A percentile compares a stretch with the other conserved stretches of the same genome.
These are phyloP conservation scores for Exophiala xenobiotica DNA, from an alignment of 2,329 filamentous ascomycete genomes.

Conservation along the genomic window DNA sequence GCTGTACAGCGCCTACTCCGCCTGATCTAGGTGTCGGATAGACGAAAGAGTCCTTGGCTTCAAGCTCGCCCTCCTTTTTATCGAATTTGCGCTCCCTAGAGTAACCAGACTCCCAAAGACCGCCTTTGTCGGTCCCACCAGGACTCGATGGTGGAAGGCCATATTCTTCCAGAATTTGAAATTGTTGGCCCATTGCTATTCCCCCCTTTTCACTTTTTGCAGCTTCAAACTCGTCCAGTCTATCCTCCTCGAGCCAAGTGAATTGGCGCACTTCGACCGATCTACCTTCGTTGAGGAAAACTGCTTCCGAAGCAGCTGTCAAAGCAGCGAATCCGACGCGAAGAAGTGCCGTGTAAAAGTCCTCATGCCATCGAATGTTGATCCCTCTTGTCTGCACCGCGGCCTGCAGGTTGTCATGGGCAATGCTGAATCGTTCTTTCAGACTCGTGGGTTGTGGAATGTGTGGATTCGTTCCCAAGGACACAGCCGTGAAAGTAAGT, in stretches of 20 bases:
- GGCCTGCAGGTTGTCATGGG: slow-evolving; percentile 88
- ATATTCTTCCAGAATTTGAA: slow-evolving; percentile 32
- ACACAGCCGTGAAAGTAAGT: slow-evolving; percentile 70
- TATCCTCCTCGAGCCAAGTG: slow-evolving; percentile 91
- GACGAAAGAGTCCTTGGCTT: slow-evolving; percentile 32
- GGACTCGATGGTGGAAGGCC: slow-evolving; percentile 34
- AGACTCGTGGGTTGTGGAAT: slow-evolving; percentile 47
- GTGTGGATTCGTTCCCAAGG: slow-evolving; percentile 53
- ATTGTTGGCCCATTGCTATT: slow-evolving; percentile 26
- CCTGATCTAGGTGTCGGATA: slow-evolving; percentile 45
- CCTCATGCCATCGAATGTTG: slow-evolving; percentile 79
- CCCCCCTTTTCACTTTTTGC: slow-evolving; percentile 36
- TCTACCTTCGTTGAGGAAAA: slow-evolving; percentile 88
- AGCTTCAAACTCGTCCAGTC: slow-evolving; percentile 71
- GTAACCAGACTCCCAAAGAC: slow-evolving; percentile 49
- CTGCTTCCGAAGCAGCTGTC: slow-evolving; percentile 91
- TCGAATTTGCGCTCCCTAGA: slow-evolving; percentile 46
- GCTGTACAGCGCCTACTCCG: slow-evolving; percentile 76
- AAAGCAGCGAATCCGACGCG: slow-evolving; percentile 84
- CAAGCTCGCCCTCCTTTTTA: slow-evolving; percentile 33
- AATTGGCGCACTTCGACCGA: slow-evolving; percentile 69
- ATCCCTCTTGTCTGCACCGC: slow-evolving; percentile 81
- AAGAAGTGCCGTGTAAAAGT: slow-evolving; percentile 90
- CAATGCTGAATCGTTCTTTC: slow-evolving; percentile 63
- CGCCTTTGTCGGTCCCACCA: slow-evolving; percentile 34